phyloP scores from a whole-genome alignment of 805 yeast genomes.

The Wickerhamia fluorescens region DNA sequence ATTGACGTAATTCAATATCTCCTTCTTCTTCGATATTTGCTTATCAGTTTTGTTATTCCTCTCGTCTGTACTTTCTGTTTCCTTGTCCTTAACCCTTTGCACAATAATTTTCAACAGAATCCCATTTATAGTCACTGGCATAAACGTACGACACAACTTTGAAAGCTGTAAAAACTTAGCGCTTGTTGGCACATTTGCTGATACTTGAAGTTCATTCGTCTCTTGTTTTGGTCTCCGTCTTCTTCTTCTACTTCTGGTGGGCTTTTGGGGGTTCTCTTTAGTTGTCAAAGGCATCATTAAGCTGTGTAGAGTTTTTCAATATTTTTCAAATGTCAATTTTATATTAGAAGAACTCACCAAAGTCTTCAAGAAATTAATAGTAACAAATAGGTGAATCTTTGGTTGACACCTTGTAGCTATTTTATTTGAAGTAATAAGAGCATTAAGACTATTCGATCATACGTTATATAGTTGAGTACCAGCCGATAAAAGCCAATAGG shows the following conservation, averaged over 20 bases:
- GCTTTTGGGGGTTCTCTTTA: slow-evolving; percentile 1
- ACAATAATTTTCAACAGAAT: slow-evolving; percentile 7
- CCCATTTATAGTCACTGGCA: slow-evolving; percentile 35
- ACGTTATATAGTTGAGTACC: too few relatives aligned
- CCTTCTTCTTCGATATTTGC: slow-evolving; percentile 4
- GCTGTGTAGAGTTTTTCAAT: too few relatives aligned
- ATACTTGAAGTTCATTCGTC: background rate
- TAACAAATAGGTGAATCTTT: too few relatives aligned
- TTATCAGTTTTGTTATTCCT: slow-evolving; percentile 5
- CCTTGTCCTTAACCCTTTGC: slow-evolving; percentile 4
- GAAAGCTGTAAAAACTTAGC: slow-evolving; percentile 15
- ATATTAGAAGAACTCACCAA: too few relatives aligned
- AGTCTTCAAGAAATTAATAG: too few relatives aligned
- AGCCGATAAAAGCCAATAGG: too few relatives aligned
- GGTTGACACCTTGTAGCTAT: too few relatives aligned
- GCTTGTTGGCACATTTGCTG: slow-evolving; percentile 1
- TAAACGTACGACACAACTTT: slow-evolving; percentile 22
- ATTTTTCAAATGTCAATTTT: too few relatives aligned
- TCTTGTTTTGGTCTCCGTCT: background rate
- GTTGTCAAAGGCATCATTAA: too few relatives aligned
- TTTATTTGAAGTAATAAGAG: too few relatives aligned
- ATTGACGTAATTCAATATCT: slow-evolving; percentile 15
- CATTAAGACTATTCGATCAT: too few relatives aligned
- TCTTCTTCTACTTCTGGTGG: background rate
- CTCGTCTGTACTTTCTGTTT: slow-evolving; percentile 3